Evolutionary conservation across 2,329 filamentous ascomycete species (phyloP), one percentile per base, ranked within the genome.

Genomic region (Fusarium pilosicola): DNA sequence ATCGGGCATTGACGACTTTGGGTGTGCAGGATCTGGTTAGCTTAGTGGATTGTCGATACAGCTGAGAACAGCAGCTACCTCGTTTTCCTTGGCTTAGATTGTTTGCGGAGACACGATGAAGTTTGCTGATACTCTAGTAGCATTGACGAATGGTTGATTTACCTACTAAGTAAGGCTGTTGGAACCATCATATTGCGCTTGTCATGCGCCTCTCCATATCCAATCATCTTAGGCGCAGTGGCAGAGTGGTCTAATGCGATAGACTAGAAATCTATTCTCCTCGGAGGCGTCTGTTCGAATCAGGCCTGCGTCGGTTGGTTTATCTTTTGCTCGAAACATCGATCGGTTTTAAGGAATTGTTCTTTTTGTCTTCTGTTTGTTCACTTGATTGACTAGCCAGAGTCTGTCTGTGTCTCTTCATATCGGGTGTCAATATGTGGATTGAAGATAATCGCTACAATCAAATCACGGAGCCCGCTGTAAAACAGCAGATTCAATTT

Each of bases 221-320:
- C 45, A 62, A 68, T 68, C 54, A 68, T 46, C 28, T 38, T 9
- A 68, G 65, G 65, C 65, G 64, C 65, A 68, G 65, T 68, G 65
- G 65, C 65, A 66, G 65, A 68, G 65, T 68, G 65, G 65, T 68
- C 65, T 68, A 68, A 68, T 66, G 65, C 65, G 65, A 68, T 68
- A 68, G 65, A 68, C 65, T 68, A 68, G 65, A 68, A 68, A 68
- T 68, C 65, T 68, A 68, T 68, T 68, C 65, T 68, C 65, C 8
- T 68, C 65, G 65, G 65, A 68, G 65, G 65, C 65, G 65, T 68
- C 65, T 68, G 65, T 68, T 68, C 65, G 65, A 68, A 68, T 68
- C 65, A 68, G 65, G 65, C 65, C 65, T 68, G 65, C 64, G 65
- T 68, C 65, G 65, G 68, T 62, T 68, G 63, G 28, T 32, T 17